A percentile compares a stretch with the other conserved stretches of the same genome.
Conservation (phyloP, 179 eudicot species). For the Silene vulgaris region DNA sequence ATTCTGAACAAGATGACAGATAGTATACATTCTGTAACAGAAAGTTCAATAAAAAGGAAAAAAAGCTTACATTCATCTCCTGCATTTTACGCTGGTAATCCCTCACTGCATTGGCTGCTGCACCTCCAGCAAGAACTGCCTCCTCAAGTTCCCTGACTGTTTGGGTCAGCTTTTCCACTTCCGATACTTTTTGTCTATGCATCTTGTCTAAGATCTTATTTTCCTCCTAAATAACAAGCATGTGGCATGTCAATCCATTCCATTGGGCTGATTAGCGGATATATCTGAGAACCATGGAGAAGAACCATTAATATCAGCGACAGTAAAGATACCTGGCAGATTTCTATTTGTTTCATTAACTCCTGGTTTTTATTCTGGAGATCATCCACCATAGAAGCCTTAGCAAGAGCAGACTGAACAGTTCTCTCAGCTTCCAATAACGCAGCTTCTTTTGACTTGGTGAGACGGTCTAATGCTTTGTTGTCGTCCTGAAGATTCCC, state of each 20-base stretch:
- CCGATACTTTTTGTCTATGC: slow-evolving; percentile 93
- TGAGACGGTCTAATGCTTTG: slow-evolving; percentile 86
- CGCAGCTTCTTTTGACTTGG: slow-evolving; percentile 94
- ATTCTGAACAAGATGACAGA: background rate
- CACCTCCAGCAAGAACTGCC: slow-evolving; percentile 97
- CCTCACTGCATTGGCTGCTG: slow-evolving; percentile 94
- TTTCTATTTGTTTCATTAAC: slow-evolving; percentile 89
- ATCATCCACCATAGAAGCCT: slow-evolving; percentile 95
- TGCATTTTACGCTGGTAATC: slow-evolving; percentile 94
- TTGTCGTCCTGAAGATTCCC: slow-evolving; percentile 94
- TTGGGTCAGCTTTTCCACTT: slow-evolving; percentile 88
- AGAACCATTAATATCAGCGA: slow-evolving; percentile 10
- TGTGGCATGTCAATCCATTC: slow-evolving; percentile 20
- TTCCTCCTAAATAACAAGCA: slow-evolving; percentile 57
- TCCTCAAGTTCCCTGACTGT: slow-evolving; percentile 87
- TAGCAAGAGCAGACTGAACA: slow-evolving; percentile 78
- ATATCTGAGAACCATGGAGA: background rate
- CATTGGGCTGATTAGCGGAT: background rate
- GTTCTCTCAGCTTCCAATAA: slow-evolving; percentile 90
- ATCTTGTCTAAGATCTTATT: slow-evolving; percentile 84
- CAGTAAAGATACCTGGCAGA: slow-evolving; percentile 62
- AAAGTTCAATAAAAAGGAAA: background rate
- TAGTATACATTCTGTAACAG: slow-evolving; percentile 8
- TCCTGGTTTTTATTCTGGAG: slow-evolving; percentile 92
- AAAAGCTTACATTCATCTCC: slow-evolving; percentile 72